Evolutionary conservation across 2,329 filamentous ascomycete genomes (phyloP), one percentile per base, ranked within the genome.

Genomic region (Domatiomyces catenatus): DNA sequence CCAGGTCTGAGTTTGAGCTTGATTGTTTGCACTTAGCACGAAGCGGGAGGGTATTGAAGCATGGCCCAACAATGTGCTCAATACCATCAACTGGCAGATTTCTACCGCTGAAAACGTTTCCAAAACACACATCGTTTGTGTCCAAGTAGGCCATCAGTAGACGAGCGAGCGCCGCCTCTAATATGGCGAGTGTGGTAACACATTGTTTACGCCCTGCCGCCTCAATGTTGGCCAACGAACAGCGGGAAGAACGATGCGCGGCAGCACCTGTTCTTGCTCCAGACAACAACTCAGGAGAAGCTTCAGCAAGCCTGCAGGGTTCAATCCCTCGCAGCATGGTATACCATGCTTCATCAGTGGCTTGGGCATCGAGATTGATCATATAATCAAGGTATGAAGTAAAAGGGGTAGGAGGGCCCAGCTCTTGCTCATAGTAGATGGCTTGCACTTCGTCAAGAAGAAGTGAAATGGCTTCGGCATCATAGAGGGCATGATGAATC

Each of bases 1-100:
- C 67, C 8, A 88, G 62, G 4, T 80, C 74, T 0, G 71, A 59
- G 51, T 81, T 80, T 15, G 72, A 74, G 0, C 64, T 68, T 1
- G 63, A 63, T 2, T 62, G 61, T 1, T 71, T 66, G 8, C 84
- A 54, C 28, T 78, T 67, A 15, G 79, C 67, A 22, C 86, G 76
- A 1, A 88, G 62, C 0, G 89, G 87, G 10, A 94, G 67, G 0
- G 89, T 94, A 62, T 94, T 95, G 71, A 95, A 94, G 63, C 87
- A 94, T 0, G 89, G 89, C 0, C 86, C 87, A n/a, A 93, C 77
- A 5, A 94, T 75, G 3, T 74, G 71, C 39, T 89, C 80, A 8
- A 90, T 70, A 0, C 75, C 76, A 5, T 83, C 74, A 2, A 89
- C 64, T 0, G 77, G 67, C 8, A 86, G 62, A 0, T 80, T 82